Conservation (phyloP, 2,329 filamentous ascomycete genomes). For the Thielaviopsis musarum region DNA sequence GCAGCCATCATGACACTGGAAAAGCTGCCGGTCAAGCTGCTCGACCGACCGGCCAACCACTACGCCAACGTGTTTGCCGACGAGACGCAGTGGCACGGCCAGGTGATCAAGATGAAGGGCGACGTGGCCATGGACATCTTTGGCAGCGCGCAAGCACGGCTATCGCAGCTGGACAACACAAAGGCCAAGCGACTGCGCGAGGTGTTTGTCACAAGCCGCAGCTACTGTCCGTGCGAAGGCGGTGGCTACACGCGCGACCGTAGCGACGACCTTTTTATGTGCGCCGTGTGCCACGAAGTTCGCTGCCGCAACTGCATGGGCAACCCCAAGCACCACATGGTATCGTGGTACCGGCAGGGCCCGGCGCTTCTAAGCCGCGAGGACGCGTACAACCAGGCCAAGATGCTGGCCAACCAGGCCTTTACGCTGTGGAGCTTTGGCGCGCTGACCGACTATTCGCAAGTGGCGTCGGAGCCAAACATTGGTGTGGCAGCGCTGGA, state of each 20-base stretch:
- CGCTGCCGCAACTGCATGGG: conserved; percentile 23
- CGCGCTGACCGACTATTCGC: neutral
- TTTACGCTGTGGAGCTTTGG: neutral
- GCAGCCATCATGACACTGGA: conserved; percentile 31
- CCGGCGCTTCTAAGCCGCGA: neutral
- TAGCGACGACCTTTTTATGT: conserved; percentile 15
- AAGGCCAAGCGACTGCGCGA: neutral
- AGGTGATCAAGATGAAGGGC: neutral
- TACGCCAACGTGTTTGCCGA: conserved; percentile 1
- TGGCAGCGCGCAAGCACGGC: neutral
- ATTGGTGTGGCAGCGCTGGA: neutral
- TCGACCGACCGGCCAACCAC: neutral
- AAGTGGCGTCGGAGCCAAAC: neutral
- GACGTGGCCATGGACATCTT: neutral
- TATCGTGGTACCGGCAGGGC: conserved; percentile 3
- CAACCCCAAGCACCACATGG: conserved; percentile 22
- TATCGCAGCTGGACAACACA: neutral
- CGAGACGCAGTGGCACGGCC: neutral
- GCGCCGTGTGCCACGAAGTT: conserved; percentile 20
- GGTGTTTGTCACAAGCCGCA: neutral
- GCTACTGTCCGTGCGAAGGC: conserved; percentile 22
- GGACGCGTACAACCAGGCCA: conserved; percentile 1
- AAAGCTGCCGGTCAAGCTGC: neutral
- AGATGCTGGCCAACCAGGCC: neutral
- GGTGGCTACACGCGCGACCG: conserved; percentile 18